Evolutionary conservation across 2,329 filamentous ascomycete genomes (phyloP).

Genomic region (Xylariaceae sp.): DNA sequence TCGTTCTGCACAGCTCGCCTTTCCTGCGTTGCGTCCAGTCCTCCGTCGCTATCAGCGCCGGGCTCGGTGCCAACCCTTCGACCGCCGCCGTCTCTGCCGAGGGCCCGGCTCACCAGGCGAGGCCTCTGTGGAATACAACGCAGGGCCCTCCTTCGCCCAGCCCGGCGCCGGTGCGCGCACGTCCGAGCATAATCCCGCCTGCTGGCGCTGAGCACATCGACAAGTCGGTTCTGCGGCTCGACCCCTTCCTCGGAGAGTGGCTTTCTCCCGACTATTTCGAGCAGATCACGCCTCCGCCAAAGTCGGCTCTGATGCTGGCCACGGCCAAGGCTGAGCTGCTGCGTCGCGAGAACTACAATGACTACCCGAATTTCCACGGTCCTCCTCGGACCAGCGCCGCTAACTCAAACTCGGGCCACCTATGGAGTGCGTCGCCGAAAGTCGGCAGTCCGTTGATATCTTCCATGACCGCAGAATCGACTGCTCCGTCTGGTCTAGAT

Average conservation of each 20-base stretch:
- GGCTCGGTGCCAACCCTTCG: constrained; percentile 59
- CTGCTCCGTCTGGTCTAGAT: constrained; percentile 10
- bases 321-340: constrained; percentile 82
- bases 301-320: constrained; percentile 78
- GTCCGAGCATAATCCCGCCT: constrained; percentile 6
- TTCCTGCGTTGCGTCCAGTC: constrained; percentile 92
- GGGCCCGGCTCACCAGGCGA: constrained; percentile 16
- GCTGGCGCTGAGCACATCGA: constrained; percentile 27
- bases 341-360: constrained; percentile 61
- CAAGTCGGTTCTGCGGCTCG: constrained; percentile 66
- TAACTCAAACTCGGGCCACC: constrained; percentile 25
- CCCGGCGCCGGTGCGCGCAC: constrained; percentile 10
- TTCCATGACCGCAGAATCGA: constrained; percentile 11
- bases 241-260: constrained; percentile 95
- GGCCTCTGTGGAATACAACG: too few species aligned
- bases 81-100: constrained; percentile 17
- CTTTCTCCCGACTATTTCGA: constrained; percentile 90
- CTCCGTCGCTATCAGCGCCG: constrained; percentile 77
- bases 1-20: constrained; percentile 88
- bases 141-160: constrained; percentile 13
- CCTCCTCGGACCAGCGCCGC: constrained; percentile 11
- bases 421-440: constrained; percentile 28
- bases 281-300: constrained; percentile 80
- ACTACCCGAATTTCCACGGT: constrained; percentile 32
- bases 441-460: constrained; percentile 17